Conservation (phyloP, 2,329 filamentous ascomycete genomes). For the Lomentospora prolificans region DNA sequence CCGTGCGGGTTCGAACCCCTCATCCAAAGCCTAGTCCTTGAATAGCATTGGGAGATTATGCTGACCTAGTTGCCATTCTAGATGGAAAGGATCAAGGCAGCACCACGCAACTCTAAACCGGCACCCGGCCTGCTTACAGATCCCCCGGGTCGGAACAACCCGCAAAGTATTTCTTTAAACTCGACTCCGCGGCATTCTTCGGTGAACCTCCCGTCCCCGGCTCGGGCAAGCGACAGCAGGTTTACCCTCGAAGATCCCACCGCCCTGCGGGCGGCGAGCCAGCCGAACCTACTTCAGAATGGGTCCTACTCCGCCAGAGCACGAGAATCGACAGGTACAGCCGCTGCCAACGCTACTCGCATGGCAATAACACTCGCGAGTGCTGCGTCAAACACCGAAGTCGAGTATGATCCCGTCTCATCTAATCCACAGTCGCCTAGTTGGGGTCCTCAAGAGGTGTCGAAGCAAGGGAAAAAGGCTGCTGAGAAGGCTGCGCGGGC, state of each 20-base stretch:
- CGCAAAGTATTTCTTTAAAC: background rate
- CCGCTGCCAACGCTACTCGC: background rate
- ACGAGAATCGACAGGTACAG: slow-evolving; percentile 1
- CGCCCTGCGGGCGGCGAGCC: background rate
- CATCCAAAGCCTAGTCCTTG: background rate
- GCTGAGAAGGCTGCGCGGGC: background rate
- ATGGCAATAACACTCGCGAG: background rate
- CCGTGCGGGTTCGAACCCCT: background rate
- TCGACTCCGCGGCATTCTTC: background rate
- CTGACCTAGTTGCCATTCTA: slow-evolving; percentile 1
- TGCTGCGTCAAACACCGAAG: background rate
- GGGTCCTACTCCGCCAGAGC: slow-evolving; percentile 4
- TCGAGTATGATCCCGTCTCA: background rate
- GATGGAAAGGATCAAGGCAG: slow-evolving; percentile 5
- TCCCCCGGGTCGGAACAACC: background rate
- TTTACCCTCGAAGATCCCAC: background rate
- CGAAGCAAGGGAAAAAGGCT: background rate
- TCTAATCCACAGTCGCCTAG: background rate
- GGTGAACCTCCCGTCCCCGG: background rate
- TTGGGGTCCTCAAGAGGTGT: background rate
- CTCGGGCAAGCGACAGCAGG: background rate
- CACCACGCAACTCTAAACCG: background rate
- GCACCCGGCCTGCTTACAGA: slow-evolving; percentile 3
- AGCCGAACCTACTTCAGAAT: background rate
- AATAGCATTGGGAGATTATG: background rate